phyloP scores from a whole-genome alignment of 2,329 filamentous ascomycete genomes.

The Talaromyces sp. region DNA sequence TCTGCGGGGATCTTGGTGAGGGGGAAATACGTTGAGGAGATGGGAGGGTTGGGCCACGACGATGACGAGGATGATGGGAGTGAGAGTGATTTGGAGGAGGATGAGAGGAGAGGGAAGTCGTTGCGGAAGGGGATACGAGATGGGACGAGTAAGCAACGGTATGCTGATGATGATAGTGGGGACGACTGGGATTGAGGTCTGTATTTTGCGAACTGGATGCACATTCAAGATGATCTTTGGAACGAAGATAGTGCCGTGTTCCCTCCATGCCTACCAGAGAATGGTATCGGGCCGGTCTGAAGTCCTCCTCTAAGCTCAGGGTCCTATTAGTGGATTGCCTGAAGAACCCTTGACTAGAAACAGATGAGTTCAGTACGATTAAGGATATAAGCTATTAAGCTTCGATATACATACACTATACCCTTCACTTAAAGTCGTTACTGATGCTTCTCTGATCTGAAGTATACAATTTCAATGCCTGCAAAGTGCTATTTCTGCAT shows the following conservation, averaged over 20 bases:
- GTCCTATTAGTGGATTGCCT: no score
- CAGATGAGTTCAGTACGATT: not conserved
- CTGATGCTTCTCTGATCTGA: not conserved
- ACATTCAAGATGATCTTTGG: not conserved
- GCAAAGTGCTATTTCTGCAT: conserved; percentile 12
- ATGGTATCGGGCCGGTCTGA: no score
- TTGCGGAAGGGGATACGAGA: conserved; percentile 19
- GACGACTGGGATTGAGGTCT: conserved; percentile 47
- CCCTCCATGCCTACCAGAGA: not conserved
- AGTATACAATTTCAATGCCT: not conserved
- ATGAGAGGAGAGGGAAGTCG: conserved; percentile 20
- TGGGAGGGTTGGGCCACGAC: conserved; percentile 26
- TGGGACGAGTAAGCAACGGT: conserved; percentile 31
- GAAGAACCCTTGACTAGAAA: not conserved
- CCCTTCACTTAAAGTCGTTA: not conserved
- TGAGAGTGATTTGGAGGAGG: conserved; percentile 24
- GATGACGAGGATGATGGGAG: conserved; percentile 21
- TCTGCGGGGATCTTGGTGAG: conserved; percentile 37
- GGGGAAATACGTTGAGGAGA: conserved; percentile 31
- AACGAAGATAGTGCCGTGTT: not conserved
- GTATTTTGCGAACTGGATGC: not conserved
- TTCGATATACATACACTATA: conserved; percentile 3
- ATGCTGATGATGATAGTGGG: conserved; percentile 36
- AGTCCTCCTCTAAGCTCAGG: not conserved
- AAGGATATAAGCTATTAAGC: not conserved